Conservation (phyloP, 2,329 filamentous ascomycete genomes). For the Metarhizium guizhouense region DNA sequence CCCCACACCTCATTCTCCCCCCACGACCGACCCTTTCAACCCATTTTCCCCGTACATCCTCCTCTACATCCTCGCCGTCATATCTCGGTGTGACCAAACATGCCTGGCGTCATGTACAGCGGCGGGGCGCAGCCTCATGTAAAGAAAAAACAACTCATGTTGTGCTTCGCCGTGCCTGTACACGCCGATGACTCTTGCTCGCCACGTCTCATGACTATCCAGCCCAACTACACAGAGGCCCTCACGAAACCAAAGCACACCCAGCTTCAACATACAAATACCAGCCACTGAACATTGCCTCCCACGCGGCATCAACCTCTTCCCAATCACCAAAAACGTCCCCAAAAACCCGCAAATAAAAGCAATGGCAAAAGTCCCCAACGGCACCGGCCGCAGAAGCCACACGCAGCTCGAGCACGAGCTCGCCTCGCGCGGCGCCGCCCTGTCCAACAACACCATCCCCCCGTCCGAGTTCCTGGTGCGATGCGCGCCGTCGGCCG, state of each 20-base stretch:
- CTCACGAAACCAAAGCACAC: too few species aligned
- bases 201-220: too few species aligned
- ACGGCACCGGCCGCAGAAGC: background rate
- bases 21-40: background rate
- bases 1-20: too few species aligned
- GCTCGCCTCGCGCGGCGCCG: background rate
- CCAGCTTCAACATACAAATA: too few species aligned
- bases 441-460: background rate
- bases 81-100: background rate
- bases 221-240: background rate
- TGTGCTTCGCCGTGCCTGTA: too few species aligned
- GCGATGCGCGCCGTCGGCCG: constrained; percentile 29
- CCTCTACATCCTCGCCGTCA: background rate
- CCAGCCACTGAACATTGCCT: too few species aligned
- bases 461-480: constrained; percentile 2
- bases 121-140: background rate
- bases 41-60: background rate
- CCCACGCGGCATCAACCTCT: too few species aligned
- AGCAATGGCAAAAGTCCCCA: background rate
- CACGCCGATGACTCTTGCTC: background rate
- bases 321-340: too few species aligned
- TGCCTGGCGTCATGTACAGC: background rate
- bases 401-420: background rate
- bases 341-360: too few species aligned
- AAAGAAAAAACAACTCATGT: background rate